Percentiles rank a stretch among this genome's conserved stretches.
phyloP scores from a whole-genome alignment of 2,329 filamentous ascomycete genomes.

The Claviceps digitariae region DNA sequence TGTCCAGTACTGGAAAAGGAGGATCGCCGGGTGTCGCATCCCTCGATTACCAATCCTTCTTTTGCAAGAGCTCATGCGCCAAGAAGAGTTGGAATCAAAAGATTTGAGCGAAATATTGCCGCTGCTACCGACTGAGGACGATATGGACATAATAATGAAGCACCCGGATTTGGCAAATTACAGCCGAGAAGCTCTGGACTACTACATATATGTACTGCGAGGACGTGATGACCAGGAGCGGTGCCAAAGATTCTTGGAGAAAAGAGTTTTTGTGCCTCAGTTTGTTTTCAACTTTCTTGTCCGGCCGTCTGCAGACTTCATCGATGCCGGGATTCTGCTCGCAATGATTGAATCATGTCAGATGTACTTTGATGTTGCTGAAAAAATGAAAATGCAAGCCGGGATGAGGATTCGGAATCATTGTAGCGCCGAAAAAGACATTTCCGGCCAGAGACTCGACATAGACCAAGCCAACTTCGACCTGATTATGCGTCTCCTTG shows the following conservation, averaged over 20 bases:
- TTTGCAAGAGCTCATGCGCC: slow-evolving; percentile 18
- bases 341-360: slow-evolving; percentile 15
- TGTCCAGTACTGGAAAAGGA: slow-evolving; percentile 8
- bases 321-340: slow-evolving; percentile 12
- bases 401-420: neutral
- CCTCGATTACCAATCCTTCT: slow-evolving; percentile 17
- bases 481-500: slow-evolving; percentile 14
- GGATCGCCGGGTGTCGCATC: slow-evolving; percentile 14
- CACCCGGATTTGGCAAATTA: slow-evolving; percentile 11
- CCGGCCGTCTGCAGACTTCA: slow-evolving; percentile 14
- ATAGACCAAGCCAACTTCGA: slow-evolving; percentile 13
- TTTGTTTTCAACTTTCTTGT: slow-evolving; percentile 21
- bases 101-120: slow-evolving; percentile 9
- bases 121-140: slow-evolving; percentile 12
- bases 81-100: slow-evolving; percentile 8
- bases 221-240: slow-evolving; percentile 18
- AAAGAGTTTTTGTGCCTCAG: slow-evolving; percentile 11
- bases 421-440: slow-evolving; percentile 1
- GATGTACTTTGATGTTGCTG: slow-evolving; percentile 5
- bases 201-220: slow-evolving; percentile 17
- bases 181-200: slow-evolving; percentile 10
- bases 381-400: neutral
- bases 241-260: slow-evolving; percentile 18
- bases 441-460: neutral
- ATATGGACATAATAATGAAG: slow-evolving; percentile 13